Base-by-base conservation (phyloP, 495 filamentous ascomycete genomes). In the Lichina pygmaea region DNA sequence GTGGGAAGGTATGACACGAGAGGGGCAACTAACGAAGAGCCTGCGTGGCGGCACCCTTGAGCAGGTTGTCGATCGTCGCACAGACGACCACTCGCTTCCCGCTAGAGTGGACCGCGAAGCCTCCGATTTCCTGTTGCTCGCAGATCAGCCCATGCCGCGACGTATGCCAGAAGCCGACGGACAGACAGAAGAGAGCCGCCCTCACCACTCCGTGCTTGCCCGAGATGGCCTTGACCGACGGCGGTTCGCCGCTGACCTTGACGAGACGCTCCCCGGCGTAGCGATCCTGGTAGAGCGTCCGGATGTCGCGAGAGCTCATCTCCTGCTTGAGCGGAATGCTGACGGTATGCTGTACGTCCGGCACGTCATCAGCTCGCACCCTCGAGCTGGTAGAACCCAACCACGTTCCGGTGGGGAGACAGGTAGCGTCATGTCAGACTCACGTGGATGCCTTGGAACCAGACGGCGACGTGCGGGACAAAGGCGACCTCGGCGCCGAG, bases 31-130 rank as follows among this genome's bases (percentile, higher is more conserved):
- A 68, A 85, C 79, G 85, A 56, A 93, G 60, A 62, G 84, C 93
- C 63, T 95, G 89, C 43, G 89, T 97, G 7, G 84, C 85, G 37
- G 89, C 89, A 37, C 89, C 89, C 72, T 97, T 97, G 46, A 93
- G 67, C 49, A 95, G 64, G 62, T 97, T 95, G 59, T 97, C 89
- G 52, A 97, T 95, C n/a, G 86, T 93, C 16, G 79, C 86, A 57
- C 85, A 92, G 44, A 97, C 73, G 44, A 97, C 89, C 0, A 86
- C 89, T 34, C 89, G 69, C 66, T 82, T 86, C 42, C 86, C 86
- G 30, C 68, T 69, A 48, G 73, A 80, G 63, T 93, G 80, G 39
- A 94, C 86, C 39, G 77, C 84, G 54, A 95, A 94, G 24, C 86
- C 85, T 48, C 89, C 89, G 60, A 97, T 82, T 64, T 95, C 84